A percentile compares a stretch with the other conserved stretches of the same genome.
These are phyloP conservation scores for Elaeagnus macrophylla DNA, from an alignment of 306 rosid genomes.

Conservation along the genomic window DNA sequence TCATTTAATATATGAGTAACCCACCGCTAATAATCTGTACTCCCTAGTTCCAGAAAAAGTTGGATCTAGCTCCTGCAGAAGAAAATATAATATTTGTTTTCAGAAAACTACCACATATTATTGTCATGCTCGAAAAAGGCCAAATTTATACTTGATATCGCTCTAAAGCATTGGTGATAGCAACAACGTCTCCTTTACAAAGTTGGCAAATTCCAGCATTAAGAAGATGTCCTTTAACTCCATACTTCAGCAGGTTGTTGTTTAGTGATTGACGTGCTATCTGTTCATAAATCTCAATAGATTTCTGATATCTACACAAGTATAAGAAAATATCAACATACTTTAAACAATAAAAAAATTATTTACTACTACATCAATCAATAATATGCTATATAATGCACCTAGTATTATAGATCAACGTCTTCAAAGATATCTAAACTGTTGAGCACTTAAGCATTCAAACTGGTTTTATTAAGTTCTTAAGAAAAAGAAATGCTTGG, in stretches of 20 bases:
- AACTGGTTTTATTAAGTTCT: too few relatives aligned
- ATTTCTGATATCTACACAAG: conserved; percentile 59
- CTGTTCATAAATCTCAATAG: conserved; percentile 78
- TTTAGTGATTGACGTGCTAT: conserved; percentile 80
- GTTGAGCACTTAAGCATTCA: too few relatives aligned
- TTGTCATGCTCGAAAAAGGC: conserved; percentile 17
- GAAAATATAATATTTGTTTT: conserved; percentile 12
- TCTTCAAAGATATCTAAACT: too few relatives aligned
- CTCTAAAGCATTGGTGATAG: conserved; percentile 80
- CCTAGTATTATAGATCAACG: too few relatives aligned
- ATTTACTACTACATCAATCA: not conserved
- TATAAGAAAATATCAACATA: not conserved
- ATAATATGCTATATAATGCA: too few relatives aligned
- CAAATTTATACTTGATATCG: conserved; percentile 57
- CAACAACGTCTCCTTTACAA: conserved; percentile 74
- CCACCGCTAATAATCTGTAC: conserved; percentile 66
- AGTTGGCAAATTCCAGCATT: conserved; percentile 97
- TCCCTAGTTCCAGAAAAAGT: conserved; percentile 90
- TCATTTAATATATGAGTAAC: conserved; percentile 13
- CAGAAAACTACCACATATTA: conserved; percentile 14
- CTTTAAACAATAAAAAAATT: not conserved
- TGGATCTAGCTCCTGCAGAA: conserved; percentile 88
- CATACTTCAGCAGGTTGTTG: conserved; percentile 83
- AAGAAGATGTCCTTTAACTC: conserved; percentile 95
- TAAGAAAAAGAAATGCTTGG: too few relatives aligned